Percentiles rank a stretch among this genome's conserved stretches.
These are phyloP conservation scores for Diplocarpon rosae DNA, from an alignment of 2,329 filamentous ascomycete genomes.

Conservation along the genomic window DNA sequence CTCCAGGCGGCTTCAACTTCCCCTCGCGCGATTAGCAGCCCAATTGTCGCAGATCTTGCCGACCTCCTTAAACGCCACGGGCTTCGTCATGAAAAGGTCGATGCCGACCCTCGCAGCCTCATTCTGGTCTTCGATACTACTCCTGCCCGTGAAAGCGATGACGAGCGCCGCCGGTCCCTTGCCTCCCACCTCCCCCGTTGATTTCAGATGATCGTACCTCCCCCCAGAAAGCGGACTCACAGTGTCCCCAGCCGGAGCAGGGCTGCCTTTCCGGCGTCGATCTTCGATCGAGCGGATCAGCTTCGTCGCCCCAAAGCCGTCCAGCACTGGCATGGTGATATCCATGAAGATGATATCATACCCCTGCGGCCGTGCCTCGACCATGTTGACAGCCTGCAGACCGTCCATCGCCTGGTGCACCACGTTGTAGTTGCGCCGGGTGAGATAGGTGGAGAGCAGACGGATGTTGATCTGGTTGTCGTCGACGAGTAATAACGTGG, in stretches of 20 bases:
- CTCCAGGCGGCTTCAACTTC: too few species aligned
- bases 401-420: conserved; percentile 36
- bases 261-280: conserved; percentile 16
- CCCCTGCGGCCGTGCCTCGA: conserved; percentile 27
- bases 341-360: conserved; percentile 39
- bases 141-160: conserved; percentile 31
- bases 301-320: conserved; percentile 38
- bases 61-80: conserved; percentile 32
- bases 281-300: conserved; percentile 38
- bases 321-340: conserved; percentile 43
- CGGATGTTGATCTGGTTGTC: conserved; percentile 34
- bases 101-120: conserved; percentile 28
- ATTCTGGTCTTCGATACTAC: conserved; percentile 26
- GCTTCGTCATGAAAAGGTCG: conserved; percentile 31
- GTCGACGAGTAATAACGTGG: conserved; percentile 30
- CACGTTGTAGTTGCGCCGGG: conserved; percentile 29
- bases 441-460: conserved; percentile 29
- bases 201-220: too few species aligned
- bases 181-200: conserved; percentile 18
- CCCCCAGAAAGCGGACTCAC: too few species aligned
- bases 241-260: too few species aligned
- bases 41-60: conserved; percentile 30
- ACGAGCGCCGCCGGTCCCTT: conserved; percentile 24
- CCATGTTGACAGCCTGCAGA: conserved; percentile 36
- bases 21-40: conserved; percentile 24